Base-by-base conservation (phyloP, 1,284 basidiomycete species). In the Sparassis latifolia region DNA sequence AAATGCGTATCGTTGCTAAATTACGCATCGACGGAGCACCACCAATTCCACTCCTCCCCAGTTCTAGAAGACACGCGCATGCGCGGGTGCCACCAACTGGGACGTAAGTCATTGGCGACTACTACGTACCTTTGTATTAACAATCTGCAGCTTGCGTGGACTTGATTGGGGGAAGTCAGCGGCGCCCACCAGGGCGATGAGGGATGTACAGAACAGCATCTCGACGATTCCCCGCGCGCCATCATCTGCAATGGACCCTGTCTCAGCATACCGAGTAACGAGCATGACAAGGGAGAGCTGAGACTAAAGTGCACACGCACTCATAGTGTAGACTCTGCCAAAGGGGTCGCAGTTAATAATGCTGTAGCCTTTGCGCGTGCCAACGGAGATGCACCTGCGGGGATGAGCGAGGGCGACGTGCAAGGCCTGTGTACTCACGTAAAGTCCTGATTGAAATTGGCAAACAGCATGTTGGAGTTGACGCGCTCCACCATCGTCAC, bases 271-370 rank as follows among this genome's bases (percentile, higher is more conserved):
- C 9, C 45, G 5, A 30, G 39, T 10, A 40, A 39, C 7, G 28
- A 6, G 27, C 33, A 7, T 33, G n/a, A 29, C 44, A 45, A 6
- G 32, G n/a, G 28, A 3, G 47, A 30, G 10, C 40, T 3, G 33
- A 27, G 46, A 9, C 49, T 33, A 38, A 30, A 42, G 5, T 4
- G 20, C 20, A 33, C 29, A 79, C 87, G 68, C 65, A 92, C 92
- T 89, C 81, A 90, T 90, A 10, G 92, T 92, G 65, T 96, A 96
- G 5, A 99, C 93, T 58, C 91, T 79, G 41, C 95, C 96, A 66
- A 94, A 99, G 45, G 97, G 97, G 67, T 99, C 96, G 67, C 93
- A 97, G 66, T 98, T 98, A 46, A 92, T 91, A 67, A 99, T 97
- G 58, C 87, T 90, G 68, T 98, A 99, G 3, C 97, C 97, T 68